Conservation (phyloP, 768 basidiomycete species). For the Tephrocybe sp. region DNA sequence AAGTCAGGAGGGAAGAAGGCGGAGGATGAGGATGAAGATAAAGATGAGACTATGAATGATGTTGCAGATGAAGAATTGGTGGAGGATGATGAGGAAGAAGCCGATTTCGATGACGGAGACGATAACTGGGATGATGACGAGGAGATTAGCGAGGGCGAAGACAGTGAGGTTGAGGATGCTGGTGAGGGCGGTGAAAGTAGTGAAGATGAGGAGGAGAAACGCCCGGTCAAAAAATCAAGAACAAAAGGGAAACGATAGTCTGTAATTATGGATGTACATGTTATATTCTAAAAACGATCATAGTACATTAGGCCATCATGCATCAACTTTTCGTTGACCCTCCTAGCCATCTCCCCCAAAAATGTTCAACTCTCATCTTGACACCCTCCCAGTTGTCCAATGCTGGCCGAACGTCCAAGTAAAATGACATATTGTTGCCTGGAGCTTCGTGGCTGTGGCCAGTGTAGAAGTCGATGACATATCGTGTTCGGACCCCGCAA, state of each 20-base stretch:
- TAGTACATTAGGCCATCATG: too few relatives aligned
- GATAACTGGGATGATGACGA: conserved; percentile 57
- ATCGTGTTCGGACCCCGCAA: conserved; percentile 84
- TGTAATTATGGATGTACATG: conserved; percentile 5
- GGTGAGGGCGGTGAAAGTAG: conserved; percentile 40
- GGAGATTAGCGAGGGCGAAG: conserved; percentile 57
- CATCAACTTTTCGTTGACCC: conserved; percentile 5
- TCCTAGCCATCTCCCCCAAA: conserved; percentile 40
- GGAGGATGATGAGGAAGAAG: conserved; percentile 35
- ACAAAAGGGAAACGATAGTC: conserved; percentile 44
- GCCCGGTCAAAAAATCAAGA: conserved; percentile 56
- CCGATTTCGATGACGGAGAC: conserved; percentile 31
- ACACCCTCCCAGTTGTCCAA: conserved; percentile 94
- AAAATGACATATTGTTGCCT: conserved; percentile 72
- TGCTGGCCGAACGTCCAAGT: conserved; percentile 91
- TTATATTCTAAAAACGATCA: conserved; percentile 3
- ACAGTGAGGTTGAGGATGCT: conserved; percentile 28
- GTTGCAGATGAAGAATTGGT: conserved; percentile 37
- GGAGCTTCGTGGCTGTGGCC: conserved; percentile 54
- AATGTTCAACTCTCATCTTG: conserved; percentile 68
- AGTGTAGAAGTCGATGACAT: conserved; percentile 98
- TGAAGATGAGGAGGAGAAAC: conserved; percentile 45
- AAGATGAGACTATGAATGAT: conserved; percentile 31
- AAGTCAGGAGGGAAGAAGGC: conserved; percentile 14
- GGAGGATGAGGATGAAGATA: conserved; percentile 29